Evolutionary conservation across 257 asterid species (phyloP).

Genomic region (Prunella vulgaris): DNA sequence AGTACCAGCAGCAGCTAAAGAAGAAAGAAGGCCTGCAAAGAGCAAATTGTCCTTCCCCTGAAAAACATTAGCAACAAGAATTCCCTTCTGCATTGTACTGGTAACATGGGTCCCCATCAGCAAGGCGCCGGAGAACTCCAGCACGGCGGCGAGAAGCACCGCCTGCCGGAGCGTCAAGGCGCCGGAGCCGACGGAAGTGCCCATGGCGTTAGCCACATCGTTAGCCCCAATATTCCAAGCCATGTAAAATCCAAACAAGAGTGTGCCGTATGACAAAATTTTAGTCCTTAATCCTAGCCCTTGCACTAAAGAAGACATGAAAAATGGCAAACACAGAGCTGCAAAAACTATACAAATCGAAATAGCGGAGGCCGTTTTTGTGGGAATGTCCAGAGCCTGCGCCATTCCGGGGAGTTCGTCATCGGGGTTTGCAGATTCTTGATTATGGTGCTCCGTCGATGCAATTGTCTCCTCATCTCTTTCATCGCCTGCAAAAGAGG

Average conservation of each 20-base stretch:
- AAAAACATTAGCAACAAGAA: constrained; percentile 74
- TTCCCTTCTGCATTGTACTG: constrained; percentile 97
- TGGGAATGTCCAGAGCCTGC: constrained; percentile 63
- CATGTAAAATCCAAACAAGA: constrained; percentile 88
- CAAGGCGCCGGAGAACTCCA: constrained; percentile 88
- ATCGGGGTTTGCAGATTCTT: constrained; percentile 15
- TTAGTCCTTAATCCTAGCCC: constrained; percentile 51
- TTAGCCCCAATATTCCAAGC: constrained; percentile 99
- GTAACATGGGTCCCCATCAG: constrained; percentile 94
- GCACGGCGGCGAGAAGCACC: constrained; percentile 71
- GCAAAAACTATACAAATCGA: constrained; percentile 69
- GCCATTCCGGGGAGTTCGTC: constrained; percentile 67
- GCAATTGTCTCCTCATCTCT: constrained; percentile 15
- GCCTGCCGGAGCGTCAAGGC: constrained; percentile 83
- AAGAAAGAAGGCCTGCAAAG: constrained; percentile 80
- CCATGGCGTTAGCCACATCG: constrained; percentile 98
- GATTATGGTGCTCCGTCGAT: constrained; percentile 17
- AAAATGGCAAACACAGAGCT: constrained; percentile 63
- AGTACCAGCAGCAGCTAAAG: constrained; percentile 98
- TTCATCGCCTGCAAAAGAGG: constrained; percentile 59
- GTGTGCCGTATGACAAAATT: constrained; percentile 57
- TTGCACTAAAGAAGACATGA: constrained; percentile 64
- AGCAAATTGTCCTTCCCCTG: constrained; percentile 84
- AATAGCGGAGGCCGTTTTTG: constrained; percentile 71
- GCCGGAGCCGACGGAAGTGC: constrained; percentile 96